Evolutionary conservation across 176 grass and related monocot species (phyloP).

Genomic region (Musa itinerans): DNA sequence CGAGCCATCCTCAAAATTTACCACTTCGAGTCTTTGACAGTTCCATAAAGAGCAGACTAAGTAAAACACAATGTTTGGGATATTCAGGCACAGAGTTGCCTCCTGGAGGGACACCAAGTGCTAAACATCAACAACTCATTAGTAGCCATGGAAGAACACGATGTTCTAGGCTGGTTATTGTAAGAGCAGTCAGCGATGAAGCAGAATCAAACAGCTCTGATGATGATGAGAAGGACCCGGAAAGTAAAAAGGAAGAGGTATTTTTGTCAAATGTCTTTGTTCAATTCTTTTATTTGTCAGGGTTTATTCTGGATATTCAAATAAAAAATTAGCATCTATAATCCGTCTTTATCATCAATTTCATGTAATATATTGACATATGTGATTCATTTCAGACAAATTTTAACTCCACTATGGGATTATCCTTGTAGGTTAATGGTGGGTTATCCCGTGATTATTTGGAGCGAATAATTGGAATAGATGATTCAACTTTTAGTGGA

Average conservation of each 20-base stretch:
- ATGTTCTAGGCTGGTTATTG: constrained; percentile 2
- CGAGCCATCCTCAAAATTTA: constrained; percentile 25
- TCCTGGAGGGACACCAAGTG: constrained; percentile 3
- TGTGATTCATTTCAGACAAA: not conserved
- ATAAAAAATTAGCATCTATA: not conserved
- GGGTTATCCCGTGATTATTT: constrained; percentile 42
- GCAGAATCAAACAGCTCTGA: constrained; percentile 26
- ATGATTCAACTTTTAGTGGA: constrained; percentile 57
- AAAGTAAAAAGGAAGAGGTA: constrained; percentile 36
- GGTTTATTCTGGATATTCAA: not conserved
- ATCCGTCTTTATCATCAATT: not conserved
- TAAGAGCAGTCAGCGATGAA: constrained; percentile 25
- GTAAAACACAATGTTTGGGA: constrained; percentile 20
- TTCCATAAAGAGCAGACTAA: constrained; percentile 12
- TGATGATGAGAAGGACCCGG: constrained; percentile 23
- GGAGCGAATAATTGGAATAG: constrained; percentile 52
- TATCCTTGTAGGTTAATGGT: constrained; percentile 18
- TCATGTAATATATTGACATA: not conserved
- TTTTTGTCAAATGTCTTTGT: not conserved
- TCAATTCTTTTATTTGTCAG: not conserved
- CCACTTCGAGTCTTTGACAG: constrained; percentile 21
- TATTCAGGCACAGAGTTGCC: constrained; percentile 16
- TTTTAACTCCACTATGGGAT: not conserved
- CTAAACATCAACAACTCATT: constrained; percentile 4
- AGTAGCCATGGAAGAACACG: constrained; percentile 8